Percentiles rank a stretch among this genome's conserved stretches.
These are phyloP conservation scores for Aspergillus homomorphus DNA, from an alignment of 495 filamentous ascomycete genomes.

Conservation along the genomic window DNA sequence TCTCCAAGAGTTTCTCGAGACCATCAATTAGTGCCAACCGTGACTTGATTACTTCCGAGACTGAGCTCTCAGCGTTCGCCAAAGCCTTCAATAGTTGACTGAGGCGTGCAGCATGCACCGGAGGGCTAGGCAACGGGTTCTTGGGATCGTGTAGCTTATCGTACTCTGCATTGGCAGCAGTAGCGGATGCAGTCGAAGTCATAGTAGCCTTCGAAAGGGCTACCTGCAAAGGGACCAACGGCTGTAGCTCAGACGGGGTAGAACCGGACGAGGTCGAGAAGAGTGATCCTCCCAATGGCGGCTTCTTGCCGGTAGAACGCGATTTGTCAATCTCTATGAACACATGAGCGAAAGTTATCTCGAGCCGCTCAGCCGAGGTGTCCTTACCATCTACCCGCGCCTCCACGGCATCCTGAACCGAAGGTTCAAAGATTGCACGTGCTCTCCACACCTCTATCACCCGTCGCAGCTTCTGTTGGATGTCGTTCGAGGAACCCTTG, in stretches of 20 bases:
- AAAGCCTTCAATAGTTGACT: conserved; percentile 81
- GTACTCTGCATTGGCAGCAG: conserved; percentile 73
- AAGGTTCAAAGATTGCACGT: conserved; percentile 75
- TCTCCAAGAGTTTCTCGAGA: conserved; percentile 76
- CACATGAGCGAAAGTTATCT: conserved; percentile 8
- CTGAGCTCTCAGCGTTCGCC: conserved; percentile 85
- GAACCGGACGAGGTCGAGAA: conserved; percentile 55
- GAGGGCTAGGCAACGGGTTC: conserved; percentile 64
- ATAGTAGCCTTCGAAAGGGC: conserved; percentile 67
- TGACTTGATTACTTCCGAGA: conserved; percentile 85
- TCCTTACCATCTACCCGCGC: conserved; percentile 68
- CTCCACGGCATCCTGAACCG: conserved; percentile 76
- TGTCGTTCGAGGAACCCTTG: conserved; percentile 75
- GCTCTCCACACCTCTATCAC: conserved; percentile 94
- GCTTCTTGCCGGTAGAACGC: conserved; percentile 63
- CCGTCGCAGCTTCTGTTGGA: conserved; percentile 81
- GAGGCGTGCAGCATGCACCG: conserved; percentile 88
- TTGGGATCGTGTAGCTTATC: conserved; percentile 72
- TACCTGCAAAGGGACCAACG: conserved; percentile 68
- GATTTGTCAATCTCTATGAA: conserved; percentile 72
- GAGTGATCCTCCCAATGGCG: conserved; percentile 66
- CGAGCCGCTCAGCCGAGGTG: neutral
- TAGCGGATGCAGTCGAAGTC: conserved; percentile 56
- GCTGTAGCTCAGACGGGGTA: conserved; percentile 71
- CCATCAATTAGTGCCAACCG: conserved; percentile 72